phyloP scores from a whole-genome alignment of 305 asterid species.

The Rubia peregrina region DNA sequence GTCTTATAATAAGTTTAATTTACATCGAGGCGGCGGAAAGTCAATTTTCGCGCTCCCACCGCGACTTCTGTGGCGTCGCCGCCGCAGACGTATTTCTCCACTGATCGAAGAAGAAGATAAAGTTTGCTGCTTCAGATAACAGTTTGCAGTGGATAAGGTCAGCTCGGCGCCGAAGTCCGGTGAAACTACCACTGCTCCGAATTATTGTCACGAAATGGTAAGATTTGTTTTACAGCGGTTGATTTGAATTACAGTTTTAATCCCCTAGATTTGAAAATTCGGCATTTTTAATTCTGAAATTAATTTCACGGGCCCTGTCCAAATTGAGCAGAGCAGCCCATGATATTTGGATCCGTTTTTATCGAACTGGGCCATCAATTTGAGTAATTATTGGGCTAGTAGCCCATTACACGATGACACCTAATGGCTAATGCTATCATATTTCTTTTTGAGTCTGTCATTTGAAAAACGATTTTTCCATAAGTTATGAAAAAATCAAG shows the following conservation, averaged over 20 bases:
- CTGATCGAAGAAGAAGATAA: background rate
- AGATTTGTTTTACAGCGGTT: background rate
- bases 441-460: no score
- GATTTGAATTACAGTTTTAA: background rate
- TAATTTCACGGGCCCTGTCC: background rate
- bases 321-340: background rate
- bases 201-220: background rate
- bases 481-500: no score
- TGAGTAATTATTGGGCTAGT: no score
- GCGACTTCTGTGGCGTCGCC: background rate
- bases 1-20: background rate
- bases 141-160: background rate
- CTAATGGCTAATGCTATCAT: no score
- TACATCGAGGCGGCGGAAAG: background rate
- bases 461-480: no score
- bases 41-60: background rate
- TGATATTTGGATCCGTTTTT: background rate
- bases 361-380: background rate
- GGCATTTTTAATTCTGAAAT: background rate
- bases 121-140: background rate
- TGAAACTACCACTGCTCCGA: background rate
- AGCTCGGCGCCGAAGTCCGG: background rate
- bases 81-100: background rate
- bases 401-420: no score
- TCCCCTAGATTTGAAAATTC: background rate